Percentiles rank a stretch among this genome's conserved stretches.
Conservation (phyloP, 208 protist genomes). For the Trypanosoma congolense region DNA sequence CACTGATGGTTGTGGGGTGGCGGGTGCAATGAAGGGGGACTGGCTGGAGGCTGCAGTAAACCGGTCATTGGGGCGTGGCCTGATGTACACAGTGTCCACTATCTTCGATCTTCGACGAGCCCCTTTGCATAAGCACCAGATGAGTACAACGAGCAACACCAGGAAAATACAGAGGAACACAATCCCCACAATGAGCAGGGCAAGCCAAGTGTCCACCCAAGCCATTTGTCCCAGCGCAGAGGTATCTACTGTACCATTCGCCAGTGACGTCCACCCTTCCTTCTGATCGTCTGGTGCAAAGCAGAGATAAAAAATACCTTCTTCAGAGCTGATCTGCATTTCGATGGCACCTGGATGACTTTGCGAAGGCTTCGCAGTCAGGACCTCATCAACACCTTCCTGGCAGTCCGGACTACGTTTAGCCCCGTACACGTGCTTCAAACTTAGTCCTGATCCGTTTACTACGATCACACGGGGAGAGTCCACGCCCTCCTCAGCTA, state of each 20-base stretch:
- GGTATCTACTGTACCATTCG: slow-evolving; percentile 19
- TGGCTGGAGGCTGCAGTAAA: too few species aligned
- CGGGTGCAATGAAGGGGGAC: too few species aligned
- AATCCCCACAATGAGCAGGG: slow-evolving; percentile 72
- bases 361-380: slow-evolving; percentile 18
- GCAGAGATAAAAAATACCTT: slow-evolving; percentile 44
- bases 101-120: slow-evolving; percentile 5
- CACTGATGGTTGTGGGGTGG: too few species aligned
- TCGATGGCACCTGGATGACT: slow-evolving; percentile 20
- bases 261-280: slow-evolving; percentile 31
- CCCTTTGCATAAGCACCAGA: slow-evolving; percentile 58
- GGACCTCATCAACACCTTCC: slow-evolving; percentile 9
- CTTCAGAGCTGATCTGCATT: slow-evolving; percentile 36
- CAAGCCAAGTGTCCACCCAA: slow-evolving; percentile 42
- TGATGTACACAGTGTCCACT: slow-evolving; percentile 37
- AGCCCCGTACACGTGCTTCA: slow-evolving; percentile 54
- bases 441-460: slow-evolving; percentile 53
- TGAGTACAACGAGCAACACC: slow-evolving; percentile 48
- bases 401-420: slow-evolving; percentile 28
- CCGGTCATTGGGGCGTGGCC: slow-evolving; percentile 71
- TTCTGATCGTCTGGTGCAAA: slow-evolving; percentile 53
- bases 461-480: slow-evolving; percentile 4
- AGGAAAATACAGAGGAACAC: slow-evolving; percentile 72
- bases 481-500: background rate
- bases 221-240: slow-evolving; percentile 4